These are phyloP conservation scores for Macroventuria anomochaeta DNA, from an alignment of 2,329 filamentous ascomycete species.

Conservation along the genomic window DNA sequence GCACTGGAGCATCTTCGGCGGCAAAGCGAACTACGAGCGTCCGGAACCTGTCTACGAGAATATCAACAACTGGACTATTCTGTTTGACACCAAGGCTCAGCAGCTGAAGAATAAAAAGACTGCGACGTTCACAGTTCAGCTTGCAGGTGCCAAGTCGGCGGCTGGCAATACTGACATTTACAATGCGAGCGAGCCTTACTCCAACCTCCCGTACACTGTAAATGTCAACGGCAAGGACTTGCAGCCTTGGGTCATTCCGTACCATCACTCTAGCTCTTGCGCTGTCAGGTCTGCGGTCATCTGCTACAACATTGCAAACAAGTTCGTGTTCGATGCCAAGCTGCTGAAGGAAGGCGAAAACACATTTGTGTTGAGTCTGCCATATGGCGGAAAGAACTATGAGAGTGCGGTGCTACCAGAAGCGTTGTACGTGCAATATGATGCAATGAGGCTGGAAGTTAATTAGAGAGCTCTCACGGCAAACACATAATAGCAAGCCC, in stretches of 20 bases:
- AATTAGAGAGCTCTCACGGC: too few relatives aligned
- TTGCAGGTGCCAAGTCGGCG: conserved; percentile 67
- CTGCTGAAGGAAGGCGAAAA: conserved; percentile 62
- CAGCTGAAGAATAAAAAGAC: conserved; percentile 50
- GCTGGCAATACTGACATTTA: conserved; percentile 67
- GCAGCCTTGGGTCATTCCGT: conserved; percentile 65
- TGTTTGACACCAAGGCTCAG: conserved; percentile 23
- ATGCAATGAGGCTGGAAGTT: conserved; percentile 67
- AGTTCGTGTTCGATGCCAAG: conserved; percentile 62
- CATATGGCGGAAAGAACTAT: conserved; percentile 64
- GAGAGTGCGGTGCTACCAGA: conserved; percentile 62
- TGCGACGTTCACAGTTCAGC: conserved; percentile 67
- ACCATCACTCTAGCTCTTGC: conserved; percentile 65
- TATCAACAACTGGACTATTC: conserved; percentile 26
- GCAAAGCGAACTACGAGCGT: conserved; percentile 58
- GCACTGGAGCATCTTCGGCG: conserved; percentile 69
- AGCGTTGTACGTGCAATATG: conserved; percentile 68
- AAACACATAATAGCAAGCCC: too few relatives aligned
- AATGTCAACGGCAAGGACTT: conserved; percentile 55
- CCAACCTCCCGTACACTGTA: conserved; percentile 61
- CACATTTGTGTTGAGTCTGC: conserved; percentile 63
- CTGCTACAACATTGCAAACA: conserved; percentile 67
- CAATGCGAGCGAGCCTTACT: conserved; percentile 60
- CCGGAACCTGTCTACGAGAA: conserved; percentile 53
- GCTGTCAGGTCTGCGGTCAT: conserved; percentile 65